These are phyloP conservation scores for Aureobasidium leucospermi DNA, from an alignment of 2,329 filamentous ascomycete genomes.

Conservation along the genomic window DNA sequence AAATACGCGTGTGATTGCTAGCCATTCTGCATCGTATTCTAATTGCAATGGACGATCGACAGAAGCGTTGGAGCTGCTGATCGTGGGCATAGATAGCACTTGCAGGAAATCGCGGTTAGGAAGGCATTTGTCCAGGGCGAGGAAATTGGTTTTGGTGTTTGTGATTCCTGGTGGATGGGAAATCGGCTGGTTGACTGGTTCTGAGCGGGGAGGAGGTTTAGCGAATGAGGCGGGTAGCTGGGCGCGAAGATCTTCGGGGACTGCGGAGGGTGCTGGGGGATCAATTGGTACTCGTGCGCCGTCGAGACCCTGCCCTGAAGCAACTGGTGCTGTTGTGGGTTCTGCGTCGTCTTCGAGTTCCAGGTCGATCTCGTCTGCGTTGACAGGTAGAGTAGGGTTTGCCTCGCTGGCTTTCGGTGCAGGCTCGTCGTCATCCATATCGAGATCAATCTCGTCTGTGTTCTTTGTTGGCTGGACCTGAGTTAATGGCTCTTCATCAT, in stretches of 20 bases:
- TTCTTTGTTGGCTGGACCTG: constrained; percentile 40
- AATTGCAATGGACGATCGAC: constrained; percentile 50
- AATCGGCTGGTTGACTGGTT: constrained; percentile 42
- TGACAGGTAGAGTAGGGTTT: constrained; percentile 21
- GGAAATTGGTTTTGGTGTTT: constrained; percentile 74
- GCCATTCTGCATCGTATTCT: constrained; percentile 88
- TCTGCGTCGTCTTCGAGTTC: constrained; percentile 24
- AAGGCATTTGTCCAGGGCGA: constrained; percentile 87
- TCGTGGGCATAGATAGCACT: constrained; percentile 56
- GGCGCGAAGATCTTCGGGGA: constrained; percentile 59
- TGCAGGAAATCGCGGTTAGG: constrained; percentile 76
- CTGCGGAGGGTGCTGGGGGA: constrained; percentile 21
- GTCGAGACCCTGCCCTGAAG: constrained; percentile 21
- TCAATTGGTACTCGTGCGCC: constrained; percentile 21
- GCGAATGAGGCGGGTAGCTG: constrained; percentile 72
- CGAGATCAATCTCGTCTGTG: constrained; percentile 58
- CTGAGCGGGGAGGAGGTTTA: constrained; percentile 23
- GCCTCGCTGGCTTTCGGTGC: constrained; percentile 17
- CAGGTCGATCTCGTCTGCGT: constrained; percentile 38
- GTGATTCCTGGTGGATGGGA: constrained; percentile 64
- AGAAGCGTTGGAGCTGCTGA: constrained; percentile 24
- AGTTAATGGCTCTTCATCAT: constrained; percentile 23
- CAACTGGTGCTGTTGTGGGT: constrained; percentile 15
- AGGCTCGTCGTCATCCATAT: constrained; percentile 30
- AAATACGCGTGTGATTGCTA: constrained; percentile 84